Conservation (phyloP, 257 asterid species). For the Osmanthus fragrans region DNA sequence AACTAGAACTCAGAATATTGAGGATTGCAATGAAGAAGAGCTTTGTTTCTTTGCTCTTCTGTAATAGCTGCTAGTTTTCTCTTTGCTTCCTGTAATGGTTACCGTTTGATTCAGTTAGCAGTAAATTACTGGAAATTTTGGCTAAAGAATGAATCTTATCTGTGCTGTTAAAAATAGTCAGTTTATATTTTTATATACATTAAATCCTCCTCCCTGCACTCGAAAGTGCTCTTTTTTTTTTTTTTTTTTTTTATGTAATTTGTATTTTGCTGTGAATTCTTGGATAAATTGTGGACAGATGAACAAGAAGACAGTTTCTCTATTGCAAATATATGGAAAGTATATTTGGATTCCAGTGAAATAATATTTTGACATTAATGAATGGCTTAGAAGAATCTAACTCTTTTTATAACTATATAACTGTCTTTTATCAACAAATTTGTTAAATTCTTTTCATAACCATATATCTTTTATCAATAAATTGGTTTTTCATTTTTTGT, state of each 20-base stretch:
- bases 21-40: constrained; percentile 25
- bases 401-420: too few relatives aligned
- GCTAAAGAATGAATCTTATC: background rate
- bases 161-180: background rate
- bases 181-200: background rate
- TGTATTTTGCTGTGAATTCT: background rate
- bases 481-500: too few relatives aligned
- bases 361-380: background rate
- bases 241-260: too few relatives aligned
- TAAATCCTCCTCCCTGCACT: background rate
- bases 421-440: too few relatives aligned
- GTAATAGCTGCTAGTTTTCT: background rate
- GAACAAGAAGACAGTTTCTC: background rate
- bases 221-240: background rate
- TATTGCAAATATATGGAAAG: background rate
- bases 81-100: background rate
- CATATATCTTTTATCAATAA: too few relatives aligned
- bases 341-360: background rate
- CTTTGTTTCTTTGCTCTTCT: background rate
- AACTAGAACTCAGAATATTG: constrained; percentile 11
- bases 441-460: too few relatives aligned
- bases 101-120: background rate
- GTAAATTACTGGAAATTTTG: background rate
- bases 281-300: background rate
- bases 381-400: background rate